Evolutionary conservation across 2,329 filamentous ascomycete genomes (phyloP).

Genomic region (Pseudofabraea citricarpa): DNA sequence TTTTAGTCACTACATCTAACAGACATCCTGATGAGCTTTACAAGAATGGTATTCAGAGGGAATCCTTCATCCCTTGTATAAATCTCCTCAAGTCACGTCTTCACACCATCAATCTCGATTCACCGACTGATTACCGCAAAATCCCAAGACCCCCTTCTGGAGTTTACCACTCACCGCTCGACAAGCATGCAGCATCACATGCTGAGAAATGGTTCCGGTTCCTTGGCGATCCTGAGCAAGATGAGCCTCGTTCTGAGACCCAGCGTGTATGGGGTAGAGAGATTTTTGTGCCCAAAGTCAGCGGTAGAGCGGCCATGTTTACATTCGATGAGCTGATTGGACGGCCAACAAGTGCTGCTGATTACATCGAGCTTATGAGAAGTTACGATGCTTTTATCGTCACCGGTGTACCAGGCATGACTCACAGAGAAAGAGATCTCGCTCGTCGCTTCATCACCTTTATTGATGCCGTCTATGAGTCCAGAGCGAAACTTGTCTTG

Average conservation of each 20-base stretch:
- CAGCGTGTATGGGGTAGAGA: conserved; percentile 92
- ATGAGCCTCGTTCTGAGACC: conserved; percentile 67
- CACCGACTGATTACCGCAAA: conserved; percentile 93
- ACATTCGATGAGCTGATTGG: conserved; percentile 91
- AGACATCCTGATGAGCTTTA: conserved; percentile 95
- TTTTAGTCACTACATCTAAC: conserved; percentile 93
- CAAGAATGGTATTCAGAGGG: conserved; percentile 94
- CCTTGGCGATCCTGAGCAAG: conserved; percentile 77
- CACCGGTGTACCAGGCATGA: conserved; percentile 90
- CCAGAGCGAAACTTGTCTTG: conserved; percentile 87
- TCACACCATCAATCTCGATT: conserved; percentile 90
- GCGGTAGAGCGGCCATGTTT: conserved; percentile 84
- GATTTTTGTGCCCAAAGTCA: conserved; percentile 81
- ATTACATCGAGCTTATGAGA: conserved; percentile 88
- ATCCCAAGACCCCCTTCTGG: conserved; percentile 88
- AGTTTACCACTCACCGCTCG: conserved; percentile 88
- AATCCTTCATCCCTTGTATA: conserved; percentile 94
- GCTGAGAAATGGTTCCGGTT: conserved; percentile 95
- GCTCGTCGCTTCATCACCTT: conserved; percentile 95
- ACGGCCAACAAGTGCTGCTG: conserved; percentile 81
- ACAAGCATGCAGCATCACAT: conserved; percentile 70
- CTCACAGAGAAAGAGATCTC: conserved; percentile 75
- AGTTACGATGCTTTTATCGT: conserved; percentile 91
- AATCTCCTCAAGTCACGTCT: conserved; percentile 80
- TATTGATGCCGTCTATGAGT: conserved; percentile 92